A percentile compares a stretch with the other conserved stretches of the same genome.
Evolutionary conservation across 768 basidiomycete genomes (phyloP).

Genomic region (Pisolithus microcarpus): DNA sequence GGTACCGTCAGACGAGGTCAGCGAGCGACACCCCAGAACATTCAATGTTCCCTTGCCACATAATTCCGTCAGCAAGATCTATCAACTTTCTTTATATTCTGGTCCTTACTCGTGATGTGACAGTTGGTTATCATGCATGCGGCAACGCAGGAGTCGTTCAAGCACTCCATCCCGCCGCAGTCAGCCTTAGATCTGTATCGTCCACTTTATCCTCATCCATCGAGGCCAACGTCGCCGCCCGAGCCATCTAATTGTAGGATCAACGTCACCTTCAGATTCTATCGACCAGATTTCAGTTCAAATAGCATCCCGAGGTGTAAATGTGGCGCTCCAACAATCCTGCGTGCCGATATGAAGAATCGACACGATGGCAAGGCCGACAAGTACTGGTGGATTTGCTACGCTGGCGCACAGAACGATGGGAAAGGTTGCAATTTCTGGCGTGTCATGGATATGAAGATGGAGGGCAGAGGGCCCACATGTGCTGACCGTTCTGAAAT

Average conservation of each 20-base stretch:
- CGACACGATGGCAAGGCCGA: slow-evolving; percentile 46
- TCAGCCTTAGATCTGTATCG: slow-evolving; percentile 62
- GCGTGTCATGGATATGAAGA: slow-evolving; percentile 63
- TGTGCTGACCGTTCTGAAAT: slow-evolving; percentile 16
- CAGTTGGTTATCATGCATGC: slow-evolving; percentile 87
- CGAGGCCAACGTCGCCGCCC: slow-evolving; percentile 10
- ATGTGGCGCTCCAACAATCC: slow-evolving; percentile 62
- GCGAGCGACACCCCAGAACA: slow-evolving; percentile 55
- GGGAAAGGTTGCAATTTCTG: slow-evolving; percentile 76
- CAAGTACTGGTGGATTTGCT: slow-evolving; percentile 71
- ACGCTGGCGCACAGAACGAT: slow-evolving; percentile 75
- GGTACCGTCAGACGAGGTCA: slow-evolving; percentile 54
- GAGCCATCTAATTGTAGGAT: slow-evolving; percentile 64
- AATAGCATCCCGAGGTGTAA: slow-evolving; percentile 61
- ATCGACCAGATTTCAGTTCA: slow-evolving; percentile 72
- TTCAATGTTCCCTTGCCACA: slow-evolving; percentile 72
- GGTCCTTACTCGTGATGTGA: neutral
- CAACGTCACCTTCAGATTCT: slow-evolving; percentile 84
- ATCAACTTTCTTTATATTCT: neutral
- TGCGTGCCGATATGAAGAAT: slow-evolving; percentile 77
- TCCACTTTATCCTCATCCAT: slow-evolving; percentile 42
- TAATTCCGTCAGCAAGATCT: slow-evolving; percentile 54
- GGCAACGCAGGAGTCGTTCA: slow-evolving; percentile 74
- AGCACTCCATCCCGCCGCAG: slow-evolving; percentile 73
- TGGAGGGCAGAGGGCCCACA: slow-evolving; percentile 56